Percentiles rank a stretch among this genome's conserved stretches.
These are phyloP conservation scores for Serendipita vermifera DNA, from an alignment of 768 basidiomycete genomes.

Conservation along the genomic window DNA sequence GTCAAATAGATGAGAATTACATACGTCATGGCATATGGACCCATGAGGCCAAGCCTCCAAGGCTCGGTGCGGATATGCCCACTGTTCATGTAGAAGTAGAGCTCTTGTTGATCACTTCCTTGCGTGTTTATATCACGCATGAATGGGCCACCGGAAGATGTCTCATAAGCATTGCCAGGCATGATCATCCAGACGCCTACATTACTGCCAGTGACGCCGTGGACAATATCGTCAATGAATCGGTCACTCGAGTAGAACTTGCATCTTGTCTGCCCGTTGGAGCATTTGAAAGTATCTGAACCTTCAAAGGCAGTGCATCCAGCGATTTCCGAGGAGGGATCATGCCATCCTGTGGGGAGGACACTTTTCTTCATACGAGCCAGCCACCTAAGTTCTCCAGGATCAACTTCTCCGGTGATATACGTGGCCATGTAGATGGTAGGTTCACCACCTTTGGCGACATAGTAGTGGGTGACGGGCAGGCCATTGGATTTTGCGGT, in stretches of 20 bases:
- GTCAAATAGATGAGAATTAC: background rate
- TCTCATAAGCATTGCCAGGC: slow-evolving; percentile 32
- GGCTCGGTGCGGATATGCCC: slow-evolving; percentile 34
- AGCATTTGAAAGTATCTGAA: slow-evolving; percentile 32
- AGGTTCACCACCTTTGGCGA: slow-evolving; percentile 32
- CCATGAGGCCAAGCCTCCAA: slow-evolving; percentile 36
- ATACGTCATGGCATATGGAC: slow-evolving; percentile 28
- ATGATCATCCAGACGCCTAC: slow-evolving; percentile 36
- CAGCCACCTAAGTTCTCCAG: slow-evolving; percentile 39
- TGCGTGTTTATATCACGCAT: slow-evolving; percentile 41
- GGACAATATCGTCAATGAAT: slow-evolving; percentile 38
- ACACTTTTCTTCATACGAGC: slow-evolving; percentile 33
- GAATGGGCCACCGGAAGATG: slow-evolving; percentile 39
- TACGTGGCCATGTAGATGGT: slow-evolving; percentile 37
- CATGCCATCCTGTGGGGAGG: slow-evolving; percentile 27
- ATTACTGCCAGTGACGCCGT: slow-evolving; percentile 36
- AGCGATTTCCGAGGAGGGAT: slow-evolving; percentile 27
- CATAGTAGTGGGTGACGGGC: slow-evolving; percentile 29
- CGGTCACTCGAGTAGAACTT: slow-evolving; percentile 30
- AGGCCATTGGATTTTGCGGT: slow-evolving; percentile 35
- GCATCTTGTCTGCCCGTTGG: slow-evolving; percentile 33
- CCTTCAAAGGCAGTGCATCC: slow-evolving; percentile 36
- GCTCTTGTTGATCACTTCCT: slow-evolving; percentile 33
- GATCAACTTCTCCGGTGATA: slow-evolving; percentile 33
- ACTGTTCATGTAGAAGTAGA: slow-evolving; percentile 40